Conservation (phyloP, 768 basidiomycete genomes). For the Kwoniella sp. region DNA sequence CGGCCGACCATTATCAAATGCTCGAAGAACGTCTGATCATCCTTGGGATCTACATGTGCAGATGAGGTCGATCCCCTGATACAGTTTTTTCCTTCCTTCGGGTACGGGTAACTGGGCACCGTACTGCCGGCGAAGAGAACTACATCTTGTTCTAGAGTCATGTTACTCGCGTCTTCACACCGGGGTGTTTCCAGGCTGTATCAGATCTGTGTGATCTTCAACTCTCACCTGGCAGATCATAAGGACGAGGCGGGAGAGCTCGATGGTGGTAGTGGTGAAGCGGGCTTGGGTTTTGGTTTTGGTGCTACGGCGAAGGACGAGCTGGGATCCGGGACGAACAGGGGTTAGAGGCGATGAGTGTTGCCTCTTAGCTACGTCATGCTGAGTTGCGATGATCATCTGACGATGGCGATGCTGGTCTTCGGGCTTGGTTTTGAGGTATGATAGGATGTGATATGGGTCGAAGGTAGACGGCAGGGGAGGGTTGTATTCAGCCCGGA, state of each 20-base stretch:
- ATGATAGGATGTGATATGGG: not conserved
- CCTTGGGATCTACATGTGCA: not conserved
- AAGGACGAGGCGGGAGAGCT: not conserved
- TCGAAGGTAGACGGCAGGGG: constrained; percentile 7
- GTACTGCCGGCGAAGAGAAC: constrained; percentile 16
- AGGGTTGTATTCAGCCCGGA: constrained; percentile 14
- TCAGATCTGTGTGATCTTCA: not conserved
- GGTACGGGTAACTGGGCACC: too few relatives aligned
- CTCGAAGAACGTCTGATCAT: not conserved
- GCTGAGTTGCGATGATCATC: not conserved
- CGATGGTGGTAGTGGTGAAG: not conserved
- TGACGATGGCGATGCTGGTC: not conserved
- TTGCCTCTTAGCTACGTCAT: not conserved
- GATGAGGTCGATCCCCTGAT: not conserved
- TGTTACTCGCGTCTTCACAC: constrained; percentile 18
- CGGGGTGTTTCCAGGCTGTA: constrained; percentile 5
- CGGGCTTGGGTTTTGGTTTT: not conserved
- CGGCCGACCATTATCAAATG: not conserved
- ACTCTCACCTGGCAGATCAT: not conserved
- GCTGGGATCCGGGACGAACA: not conserved
- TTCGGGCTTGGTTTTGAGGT: not conserved
- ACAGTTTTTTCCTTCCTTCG: not conserved
- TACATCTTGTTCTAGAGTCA: constrained; percentile 7
- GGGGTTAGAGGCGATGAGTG: constrained; percentile 4
- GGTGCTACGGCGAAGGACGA: not conserved